A percentile compares a stretch with the other conserved stretches of the same genome.
Conservation (phyloP, 1,284 basidiomycete genomes). For the Boletus smithii region DNA sequence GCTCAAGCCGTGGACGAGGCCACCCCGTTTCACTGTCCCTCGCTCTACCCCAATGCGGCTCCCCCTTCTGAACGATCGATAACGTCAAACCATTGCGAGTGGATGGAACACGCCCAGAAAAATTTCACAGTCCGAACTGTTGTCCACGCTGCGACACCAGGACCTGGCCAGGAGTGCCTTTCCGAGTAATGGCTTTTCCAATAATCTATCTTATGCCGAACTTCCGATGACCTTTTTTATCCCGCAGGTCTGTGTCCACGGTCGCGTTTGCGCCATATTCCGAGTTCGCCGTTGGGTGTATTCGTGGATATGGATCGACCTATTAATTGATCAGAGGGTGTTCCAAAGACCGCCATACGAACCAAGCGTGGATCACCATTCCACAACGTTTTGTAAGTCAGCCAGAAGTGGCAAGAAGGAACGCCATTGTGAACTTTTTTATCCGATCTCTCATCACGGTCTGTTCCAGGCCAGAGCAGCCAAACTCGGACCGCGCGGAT, state of each 20-base stretch:
- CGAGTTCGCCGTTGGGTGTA: conserved; percentile 8
- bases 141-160: conserved; percentile 11
- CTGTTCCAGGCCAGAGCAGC: conserved; percentile 3
- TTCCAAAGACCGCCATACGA: conserved; percentile 9
- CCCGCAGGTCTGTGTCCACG: conserved; percentile 1
- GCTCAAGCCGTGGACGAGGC: conserved; percentile 1
- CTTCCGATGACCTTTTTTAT: background rate
- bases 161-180: conserved; percentile 1
- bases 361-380: conserved; percentile 17
- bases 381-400: background rate
- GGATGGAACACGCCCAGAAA: conserved; percentile 1
- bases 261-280: conserved; percentile 1
- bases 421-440: background rate
- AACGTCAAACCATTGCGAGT: conserved; percentile 16
- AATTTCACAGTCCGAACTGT: conserved; percentile 19
- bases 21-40: conserved; percentile 11
- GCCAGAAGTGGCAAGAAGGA: conserved; percentile 3
- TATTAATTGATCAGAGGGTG: conserved; percentile 12
- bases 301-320: conserved; percentile 2
- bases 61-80: conserved; percentile 19
- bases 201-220: conserved; percentile 2
- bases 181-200: conserved; percentile 1
- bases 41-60: conserved; percentile 13
- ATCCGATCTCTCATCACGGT: conserved; percentile 11
- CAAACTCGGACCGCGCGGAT: conserved; percentile 1